Evolutionary conservation across 2,329 filamentous ascomycete genomes (phyloP).

Genomic region (Ceratocystiopsis brevicomis): DNA sequence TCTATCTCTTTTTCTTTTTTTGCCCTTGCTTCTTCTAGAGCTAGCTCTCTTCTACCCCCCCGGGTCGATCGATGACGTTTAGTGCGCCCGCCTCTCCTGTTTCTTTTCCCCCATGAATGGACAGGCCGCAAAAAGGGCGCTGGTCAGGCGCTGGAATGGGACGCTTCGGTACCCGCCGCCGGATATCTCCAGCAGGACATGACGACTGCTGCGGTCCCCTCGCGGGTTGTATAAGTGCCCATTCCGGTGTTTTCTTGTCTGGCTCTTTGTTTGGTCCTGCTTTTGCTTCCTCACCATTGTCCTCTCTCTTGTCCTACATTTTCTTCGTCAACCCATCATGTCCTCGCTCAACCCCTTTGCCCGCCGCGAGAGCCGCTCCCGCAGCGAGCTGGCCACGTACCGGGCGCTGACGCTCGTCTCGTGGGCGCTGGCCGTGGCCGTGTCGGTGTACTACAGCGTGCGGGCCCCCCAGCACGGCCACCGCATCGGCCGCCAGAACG

Average conservation of each 20-base stretch:
- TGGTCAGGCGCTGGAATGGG: too few species aligned
- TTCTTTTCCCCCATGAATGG: background rate
- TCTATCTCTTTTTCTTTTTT: background rate
- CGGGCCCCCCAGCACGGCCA: constrained; percentile 41
- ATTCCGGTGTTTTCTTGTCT: too few species aligned
- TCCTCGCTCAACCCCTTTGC: constrained; percentile 48
- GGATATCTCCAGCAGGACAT: too few species aligned
- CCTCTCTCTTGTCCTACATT: background rate
- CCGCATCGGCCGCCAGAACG: constrained; percentile 60
- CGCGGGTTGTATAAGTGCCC: too few species aligned
- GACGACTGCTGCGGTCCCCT: too few species aligned
- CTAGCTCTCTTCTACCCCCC: background rate
- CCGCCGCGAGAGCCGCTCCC: constrained; percentile 46
- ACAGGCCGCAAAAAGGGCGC: too few species aligned
- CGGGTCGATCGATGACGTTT: too few species aligned
- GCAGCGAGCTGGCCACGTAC: constrained; percentile 47
- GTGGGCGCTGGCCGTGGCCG: constrained; percentile 55
- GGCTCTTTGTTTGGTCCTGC: too few species aligned
- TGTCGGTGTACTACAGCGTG: constrained; percentile 57
- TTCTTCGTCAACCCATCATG: background rate
- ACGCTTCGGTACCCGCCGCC: too few species aligned
- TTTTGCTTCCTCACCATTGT: background rate
- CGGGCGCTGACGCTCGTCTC: constrained; percentile 55
- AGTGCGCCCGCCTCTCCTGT: background rate
- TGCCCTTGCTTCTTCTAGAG: background rate